A percentile compares a stretch with the other conserved stretches of the same genome.
Evolutionary conservation across 1,284 basidiomycete species (phyloP).

Genomic region (Sanghuangporus baumii): DNA sequence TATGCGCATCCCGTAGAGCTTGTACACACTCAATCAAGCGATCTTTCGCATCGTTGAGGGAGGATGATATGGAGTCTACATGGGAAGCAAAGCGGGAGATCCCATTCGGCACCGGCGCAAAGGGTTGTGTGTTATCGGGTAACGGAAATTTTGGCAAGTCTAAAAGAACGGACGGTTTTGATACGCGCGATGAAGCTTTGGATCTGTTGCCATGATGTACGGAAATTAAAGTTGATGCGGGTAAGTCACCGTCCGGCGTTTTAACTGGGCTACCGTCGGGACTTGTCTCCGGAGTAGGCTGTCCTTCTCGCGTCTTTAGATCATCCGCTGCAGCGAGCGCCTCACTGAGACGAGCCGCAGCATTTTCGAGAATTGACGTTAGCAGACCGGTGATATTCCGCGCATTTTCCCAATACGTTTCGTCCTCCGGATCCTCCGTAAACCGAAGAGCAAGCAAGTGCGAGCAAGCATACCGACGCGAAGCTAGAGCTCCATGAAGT

Average conservation of each 20-base stretch:
- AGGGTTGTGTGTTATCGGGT: slow-evolving; percentile 35
- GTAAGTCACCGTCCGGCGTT: not conserved
- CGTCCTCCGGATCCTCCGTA: slow-evolving; percentile 51
- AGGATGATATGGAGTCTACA: slow-evolving; percentile 58
- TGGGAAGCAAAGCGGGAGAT: slow-evolving; percentile 64
- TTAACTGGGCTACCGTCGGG: not conserved
- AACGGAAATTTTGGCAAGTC: slow-evolving; percentile 23
- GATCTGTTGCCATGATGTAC: not conserved
- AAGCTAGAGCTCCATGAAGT: slow-evolving; percentile 55
- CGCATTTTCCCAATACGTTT: slow-evolving; percentile 75
- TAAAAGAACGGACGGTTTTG: not conserved
- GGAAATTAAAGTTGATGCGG: not conserved
- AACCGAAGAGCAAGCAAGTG: slow-evolving; percentile 74
- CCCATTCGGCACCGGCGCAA: slow-evolving; percentile 66
- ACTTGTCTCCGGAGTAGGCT: slow-evolving; percentile 36
- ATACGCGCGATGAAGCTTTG: slow-evolving; percentile 18
- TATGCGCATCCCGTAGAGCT: slow-evolving; percentile 39
- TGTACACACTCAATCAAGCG: slow-evolving; percentile 56
- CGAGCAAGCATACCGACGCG: slow-evolving; percentile 69
- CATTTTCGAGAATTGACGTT: slow-evolving; percentile 58
- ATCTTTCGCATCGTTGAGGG: slow-evolving; percentile 61
- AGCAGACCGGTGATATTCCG: slow-evolving; percentile 64
- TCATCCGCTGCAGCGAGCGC: slow-evolving; percentile 55
- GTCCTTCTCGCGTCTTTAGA: slow-evolving; percentile 40
- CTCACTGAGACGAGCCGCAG: slow-evolving; percentile 50